Conservation (phyloP, 306 rosid genomes). For the peach (Prunus persica) region DNA sequence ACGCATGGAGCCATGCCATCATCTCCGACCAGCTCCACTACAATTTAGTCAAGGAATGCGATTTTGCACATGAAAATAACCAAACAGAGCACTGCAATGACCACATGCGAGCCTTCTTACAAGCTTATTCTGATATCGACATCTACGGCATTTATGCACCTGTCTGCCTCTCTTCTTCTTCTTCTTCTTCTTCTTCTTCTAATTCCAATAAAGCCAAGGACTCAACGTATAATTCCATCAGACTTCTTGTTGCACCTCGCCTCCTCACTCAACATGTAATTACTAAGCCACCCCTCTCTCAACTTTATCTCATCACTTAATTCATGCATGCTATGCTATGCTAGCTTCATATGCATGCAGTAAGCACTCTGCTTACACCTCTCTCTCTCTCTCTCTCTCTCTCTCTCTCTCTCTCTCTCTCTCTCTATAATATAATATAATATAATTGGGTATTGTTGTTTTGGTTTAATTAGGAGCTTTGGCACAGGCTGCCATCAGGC, state of each 20-base stretch:
- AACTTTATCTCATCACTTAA: not conserved
- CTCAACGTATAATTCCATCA: not conserved
- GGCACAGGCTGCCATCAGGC: slow-evolving; percentile 53
- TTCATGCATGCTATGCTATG: too few relatives aligned
- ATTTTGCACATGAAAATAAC: slow-evolving; percentile 9
- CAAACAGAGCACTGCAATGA: slow-evolving; percentile 27
- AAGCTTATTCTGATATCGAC: slow-evolving; percentile 41
- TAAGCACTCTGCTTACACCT: too few relatives aligned
- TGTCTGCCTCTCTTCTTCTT: slow-evolving; percentile 21
- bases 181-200: not conserved
- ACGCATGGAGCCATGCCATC: slow-evolving; percentile 61
- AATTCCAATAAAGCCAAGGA: not conserved
- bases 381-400: too few relatives aligned
- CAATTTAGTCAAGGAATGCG: slow-evolving; percentile 31
- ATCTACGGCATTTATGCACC: slow-evolving; percentile 56
- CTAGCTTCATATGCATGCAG: too few relatives aligned
- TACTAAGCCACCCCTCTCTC: not conserved
- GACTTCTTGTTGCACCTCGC: slow-evolving; percentile 38
- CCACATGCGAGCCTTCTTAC: slow-evolving; percentile 5
- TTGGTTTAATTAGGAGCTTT: slow-evolving; percentile 32
- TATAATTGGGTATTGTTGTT: too few relatives aligned
- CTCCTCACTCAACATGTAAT: slow-evolving; percentile 50
- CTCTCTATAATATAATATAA: too few relatives aligned
- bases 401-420: too few relatives aligned
- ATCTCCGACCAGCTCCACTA: slow-evolving; percentile 41